Conservation (phyloP, 202 grass and related monocot genomes). For the Setaria viridis region DNA sequence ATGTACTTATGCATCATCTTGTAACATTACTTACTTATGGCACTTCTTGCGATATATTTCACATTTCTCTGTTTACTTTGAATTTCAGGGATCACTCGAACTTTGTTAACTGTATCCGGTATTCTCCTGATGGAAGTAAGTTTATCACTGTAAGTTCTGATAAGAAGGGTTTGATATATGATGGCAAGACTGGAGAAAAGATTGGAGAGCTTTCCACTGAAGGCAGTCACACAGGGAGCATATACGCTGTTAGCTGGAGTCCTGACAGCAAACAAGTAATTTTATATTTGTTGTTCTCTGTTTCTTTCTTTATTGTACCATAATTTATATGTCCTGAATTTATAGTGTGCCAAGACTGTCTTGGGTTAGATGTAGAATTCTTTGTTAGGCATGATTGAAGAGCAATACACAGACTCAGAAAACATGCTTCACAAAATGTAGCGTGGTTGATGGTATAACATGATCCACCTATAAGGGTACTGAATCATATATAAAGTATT, state of each 20-base stretch:
- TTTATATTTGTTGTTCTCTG: slow-evolving; percentile 34
- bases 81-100: slow-evolving; percentile 90
- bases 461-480: slow-evolving; percentile 3
- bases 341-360: slow-evolving; percentile 16
- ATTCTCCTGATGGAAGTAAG: slow-evolving; percentile 94
- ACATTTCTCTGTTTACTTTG: slow-evolving; percentile 34
- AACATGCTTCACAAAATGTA: slow-evolving; percentile 14
- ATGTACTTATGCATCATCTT: slow-evolving; percentile 14
- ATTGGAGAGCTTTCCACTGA: slow-evolving; percentile 81
- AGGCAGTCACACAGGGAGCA: slow-evolving; percentile 81
- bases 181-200: slow-evolving; percentile 95
- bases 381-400: slow-evolving; percentile 20
- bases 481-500: slow-evolving; percentile 3
- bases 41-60: slow-evolving; percentile 17
- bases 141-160: slow-evolving; percentile 98
- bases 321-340: slow-evolving; percentile 13
- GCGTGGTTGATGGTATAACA: slow-evolving; percentile 29
- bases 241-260: slow-evolving; percentile 99
- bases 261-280: slow-evolving; percentile 95
- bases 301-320: slow-evolving; percentile 33
- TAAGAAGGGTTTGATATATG: slow-evolving; percentile 92
- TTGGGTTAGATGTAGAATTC: slow-evolving; percentile 15
- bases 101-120: slow-evolving; percentile 92
- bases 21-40: slow-evolving; percentile 33
- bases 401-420: background rate